Base-by-base conservation (phyloP, 1,284 basidiomycete species). In the Coniophora puteana region DNA sequence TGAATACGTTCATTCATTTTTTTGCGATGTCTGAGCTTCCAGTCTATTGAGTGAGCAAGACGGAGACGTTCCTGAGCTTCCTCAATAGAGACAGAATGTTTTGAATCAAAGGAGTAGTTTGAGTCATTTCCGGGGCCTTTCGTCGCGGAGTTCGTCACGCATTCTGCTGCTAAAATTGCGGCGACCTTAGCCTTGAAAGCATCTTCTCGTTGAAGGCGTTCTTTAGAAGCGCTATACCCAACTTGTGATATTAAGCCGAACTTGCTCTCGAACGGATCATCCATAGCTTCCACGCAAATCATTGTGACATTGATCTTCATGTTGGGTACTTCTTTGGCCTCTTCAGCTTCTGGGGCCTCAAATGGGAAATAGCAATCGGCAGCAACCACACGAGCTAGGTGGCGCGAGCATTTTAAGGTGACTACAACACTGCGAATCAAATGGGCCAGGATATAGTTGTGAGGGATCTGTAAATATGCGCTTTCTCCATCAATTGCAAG, bases 191-290 rank as follows among this genome's bases (percentile, higher is more conserved):
- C 83, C 12, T 74, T 65, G 57, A 97, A 97, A 3, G 86, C 88
- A 14, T 83, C 80, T 41, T 93, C 88, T 1, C 93, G 76, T 42
- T 85, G 85, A 39, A 83, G 62, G 17, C 94, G 74, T n/a, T 79
- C 73, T 40, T 73, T 74, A 37, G 86, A 83, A 45, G 93, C 93
- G 35, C 83, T 78, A 27, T 78, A 65, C 0, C 93, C 93, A 24
- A 83, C 78, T 41, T 80, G 75, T 75, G 82, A 91, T 26, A 93
- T 88, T 11, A 89, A 69, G 36, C 83, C 88, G 24, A 98, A 63
- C 47, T 74, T 79, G 18, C 80, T 79, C 63, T 99, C 95, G 42
- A 97, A 79, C 1, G 84, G 78, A 56, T 95, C 89, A 58, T 99
- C 95, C 18, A 83, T 78, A n/a, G 83, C 85, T 61, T 98, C 93